These are phyloP conservation scores for Mycena latifolia DNA, from an alignment of 768 basidiomycete genomes.

Conservation along the genomic window DNA sequence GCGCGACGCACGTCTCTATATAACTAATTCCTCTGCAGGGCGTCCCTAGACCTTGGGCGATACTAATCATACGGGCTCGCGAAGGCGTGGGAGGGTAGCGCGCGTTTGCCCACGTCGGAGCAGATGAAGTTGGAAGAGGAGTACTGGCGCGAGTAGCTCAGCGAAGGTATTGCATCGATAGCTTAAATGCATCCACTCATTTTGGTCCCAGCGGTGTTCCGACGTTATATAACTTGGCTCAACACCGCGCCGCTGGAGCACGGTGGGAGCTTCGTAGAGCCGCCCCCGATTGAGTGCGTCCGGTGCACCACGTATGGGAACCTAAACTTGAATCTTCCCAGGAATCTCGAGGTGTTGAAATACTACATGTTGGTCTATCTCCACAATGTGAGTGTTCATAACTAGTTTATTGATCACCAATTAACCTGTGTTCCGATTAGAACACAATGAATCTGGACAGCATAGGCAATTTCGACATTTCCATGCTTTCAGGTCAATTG, in stretches of 20 bases:
- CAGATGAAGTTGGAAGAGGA: not conserved
- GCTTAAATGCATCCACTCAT: not conserved
- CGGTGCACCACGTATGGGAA: too few species aligned
- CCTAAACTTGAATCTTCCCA: not conserved
- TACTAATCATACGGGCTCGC: constrained; percentile 39
- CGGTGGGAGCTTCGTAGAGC: constrained; percentile 25
- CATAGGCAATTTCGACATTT: constrained; percentile 5
- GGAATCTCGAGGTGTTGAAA: constrained; percentile 19
- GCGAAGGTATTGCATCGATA: constrained; percentile 10
- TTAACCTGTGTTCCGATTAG: not conserved
- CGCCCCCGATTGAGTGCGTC: constrained; percentile 24
- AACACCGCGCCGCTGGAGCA: constrained; percentile 23
- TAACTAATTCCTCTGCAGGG: constrained; percentile 20
- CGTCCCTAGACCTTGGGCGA: constrained; percentile 38
- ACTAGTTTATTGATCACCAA: not conserved
- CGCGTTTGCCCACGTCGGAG: constrained; percentile 15
- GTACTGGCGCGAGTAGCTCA: constrained; percentile 19
- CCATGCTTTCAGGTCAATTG: not conserved
- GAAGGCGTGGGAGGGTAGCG: constrained; percentile 40
- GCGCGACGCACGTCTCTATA: constrained; percentile 44
- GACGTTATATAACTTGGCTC: constrained; percentile 23
- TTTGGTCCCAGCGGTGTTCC: not conserved
- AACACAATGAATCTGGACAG: constrained; percentile 10
- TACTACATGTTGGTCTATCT: constrained; percentile 19
- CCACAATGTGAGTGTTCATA: constrained; percentile 9